Base-by-base conservation (phyloP, 1,139 yeast species). In the Saccharomyces uvarum region DNA sequence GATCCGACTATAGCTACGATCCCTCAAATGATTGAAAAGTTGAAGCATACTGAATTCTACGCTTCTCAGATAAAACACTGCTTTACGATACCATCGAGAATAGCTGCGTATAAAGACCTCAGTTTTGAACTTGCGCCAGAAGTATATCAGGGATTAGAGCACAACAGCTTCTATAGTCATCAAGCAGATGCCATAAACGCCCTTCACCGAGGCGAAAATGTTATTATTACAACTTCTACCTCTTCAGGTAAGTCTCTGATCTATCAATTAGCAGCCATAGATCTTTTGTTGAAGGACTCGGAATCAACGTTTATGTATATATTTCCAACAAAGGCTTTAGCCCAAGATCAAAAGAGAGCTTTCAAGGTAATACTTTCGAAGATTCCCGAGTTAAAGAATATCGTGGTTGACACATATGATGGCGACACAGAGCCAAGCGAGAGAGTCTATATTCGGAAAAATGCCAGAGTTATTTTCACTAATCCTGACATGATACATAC, bases 271-370 rank as follows among this genome's bases (percentile, higher is more conserved):
- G 96, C 98, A 0, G 88, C 93, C 3, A 69, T 91, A 8, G 73
- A 77, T 53, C 70, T 76, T 3, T 63, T 83, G 4, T 72, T 76
- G 38, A 61, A 65, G 5, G 79, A 81, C 54, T 79, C 80, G 3
- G 77, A 80, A 5, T 72, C 87, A 0, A 87, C 96, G 0, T 89
- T 96, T 2, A 77, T 95, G 73, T 89, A 88, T 63, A 83, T 93
- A 7, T 93, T 93, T 64, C 99, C 99, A 1, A 93, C 99, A 0
- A 93, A 93, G 65, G 99, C 99, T 0, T 75, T 93, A 50, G 98
- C 99, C 0, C 99, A 93, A 67, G 99, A 93, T 73, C 99, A 93
- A 70, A 85, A 84, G 63, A 75, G 96, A 52, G 84, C 96, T 13
- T 75, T 95, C 54, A 77, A 78, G 52, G 81, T 79, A 32, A 73